Percentiles rank a stretch among this genome's conserved stretches.
phyloP scores from a whole-genome alignment of 768 basidiomycete genomes.

The Suillus paluster region DNA sequence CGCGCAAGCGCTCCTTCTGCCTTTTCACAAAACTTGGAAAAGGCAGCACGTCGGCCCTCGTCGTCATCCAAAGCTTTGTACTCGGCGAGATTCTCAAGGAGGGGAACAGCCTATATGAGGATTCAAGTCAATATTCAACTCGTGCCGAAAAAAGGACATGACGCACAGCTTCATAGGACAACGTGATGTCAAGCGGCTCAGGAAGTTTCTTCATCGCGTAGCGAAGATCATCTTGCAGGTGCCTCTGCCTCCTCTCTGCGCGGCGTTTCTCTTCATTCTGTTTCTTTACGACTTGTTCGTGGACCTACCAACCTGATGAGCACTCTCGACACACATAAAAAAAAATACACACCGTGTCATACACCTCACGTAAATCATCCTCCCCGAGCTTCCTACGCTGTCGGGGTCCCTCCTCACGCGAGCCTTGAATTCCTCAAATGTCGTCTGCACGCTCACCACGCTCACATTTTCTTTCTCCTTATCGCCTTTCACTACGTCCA shows the following conservation, averaged over 20 bases:
- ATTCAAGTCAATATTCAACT: constrained; percentile 4
- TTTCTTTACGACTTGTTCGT: constrained; percentile 68
- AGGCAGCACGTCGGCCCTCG: constrained; percentile 80
- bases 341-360: constrained; percentile 57
- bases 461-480: constrained; percentile 39
- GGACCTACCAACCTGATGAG: constrained; percentile 55
- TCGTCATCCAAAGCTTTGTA: constrained; percentile 89
- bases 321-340: constrained; percentile 1
- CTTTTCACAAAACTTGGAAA: constrained; percentile 87
- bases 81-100: constrained; percentile 83
- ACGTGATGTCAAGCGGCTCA: constrained; percentile 75
- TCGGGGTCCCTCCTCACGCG: constrained; percentile 62
- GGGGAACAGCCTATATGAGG: constrained; percentile 61
- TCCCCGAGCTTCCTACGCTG: constrained; percentile 50
- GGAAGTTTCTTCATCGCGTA: constrained; percentile 92
- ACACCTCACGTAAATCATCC: constrained; percentile 62
- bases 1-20: constrained; percentile 88
- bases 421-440: constrained; percentile 63
- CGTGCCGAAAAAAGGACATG: not conserved
- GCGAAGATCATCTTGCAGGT: constrained; percentile 93
- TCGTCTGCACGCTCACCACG: constrained; percentile 58
- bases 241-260: constrained; percentile 80
- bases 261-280: constrained; percentile 89
- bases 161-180: constrained; percentile 82
- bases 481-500: constrained; percentile 34